Evolutionary conservation across 75 land plant genomes (phyloP).

Genomic region (Sequoiadendron giganteum): DNA sequence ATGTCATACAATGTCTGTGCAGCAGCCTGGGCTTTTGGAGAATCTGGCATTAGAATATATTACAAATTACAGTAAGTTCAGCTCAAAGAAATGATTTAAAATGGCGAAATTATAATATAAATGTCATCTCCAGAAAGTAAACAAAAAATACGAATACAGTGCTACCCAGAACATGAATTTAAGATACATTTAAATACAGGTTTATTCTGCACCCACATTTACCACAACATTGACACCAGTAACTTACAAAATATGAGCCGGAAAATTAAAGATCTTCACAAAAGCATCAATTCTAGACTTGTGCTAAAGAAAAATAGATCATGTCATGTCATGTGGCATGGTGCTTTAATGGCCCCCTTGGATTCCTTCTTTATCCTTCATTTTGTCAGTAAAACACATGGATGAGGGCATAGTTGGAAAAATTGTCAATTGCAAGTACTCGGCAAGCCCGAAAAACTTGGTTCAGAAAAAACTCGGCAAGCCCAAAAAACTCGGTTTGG

Average conservation of each 20-base stretch:
- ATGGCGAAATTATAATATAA: not conserved
- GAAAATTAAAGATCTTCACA: not conserved
- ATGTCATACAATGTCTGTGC: not conserved
- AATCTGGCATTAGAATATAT: not conserved
- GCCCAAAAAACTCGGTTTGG: too few species aligned
- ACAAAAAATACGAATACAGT: not conserved
- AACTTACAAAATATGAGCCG: not conserved
- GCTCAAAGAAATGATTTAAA: not conserved
- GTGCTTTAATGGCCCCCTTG: not conserved
- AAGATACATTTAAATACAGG: not conserved
- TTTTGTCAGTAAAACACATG: too few species aligned
- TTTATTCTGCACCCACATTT: not conserved
- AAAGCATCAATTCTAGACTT: not conserved
- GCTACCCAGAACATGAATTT: not conserved
- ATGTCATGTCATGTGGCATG: not conserved
- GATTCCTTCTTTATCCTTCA: not conserved
- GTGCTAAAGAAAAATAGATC: not conserved
- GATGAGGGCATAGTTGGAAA: too few species aligned
- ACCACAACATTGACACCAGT: not conserved
- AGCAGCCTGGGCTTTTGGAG: slow-evolving; percentile 6
- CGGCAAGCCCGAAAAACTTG: too few species aligned
- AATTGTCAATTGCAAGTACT: too few species aligned
- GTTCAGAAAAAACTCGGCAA: too few species aligned
- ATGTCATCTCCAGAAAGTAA: not conserved
- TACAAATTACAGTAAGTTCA: not conserved